These are phyloP conservation scores for Phaseolus lunatus DNA, from an alignment of 306 rosid species.

Conservation along the genomic window DNA sequence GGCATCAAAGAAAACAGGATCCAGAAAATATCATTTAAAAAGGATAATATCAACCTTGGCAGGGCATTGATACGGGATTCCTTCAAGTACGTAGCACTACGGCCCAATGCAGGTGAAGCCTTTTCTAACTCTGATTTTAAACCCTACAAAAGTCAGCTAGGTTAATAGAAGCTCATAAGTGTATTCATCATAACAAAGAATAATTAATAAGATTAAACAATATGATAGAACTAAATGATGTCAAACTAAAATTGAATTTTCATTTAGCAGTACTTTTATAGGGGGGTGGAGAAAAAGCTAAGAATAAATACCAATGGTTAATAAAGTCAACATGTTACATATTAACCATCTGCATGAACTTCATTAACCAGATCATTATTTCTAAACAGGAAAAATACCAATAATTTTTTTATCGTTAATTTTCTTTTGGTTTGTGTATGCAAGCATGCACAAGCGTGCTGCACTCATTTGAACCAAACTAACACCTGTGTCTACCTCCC, in stretches of 20 bases:
- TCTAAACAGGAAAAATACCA: not conserved
- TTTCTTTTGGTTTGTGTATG: no score
- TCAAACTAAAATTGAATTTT: constrained; percentile 14
- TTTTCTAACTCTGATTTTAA: constrained; percentile 96
- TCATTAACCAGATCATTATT: constrained; percentile 2
- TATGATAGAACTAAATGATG: constrained; percentile 29
- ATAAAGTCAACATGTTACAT: constrained; percentile 16
- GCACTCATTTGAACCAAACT: constrained; percentile 18
- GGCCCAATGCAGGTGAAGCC: constrained; percentile 88
- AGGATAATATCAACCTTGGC: constrained; percentile 67
- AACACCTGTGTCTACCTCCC: not conserved
- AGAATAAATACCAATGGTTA: not conserved
- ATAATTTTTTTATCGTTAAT: not conserved
- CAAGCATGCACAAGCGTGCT: no score
- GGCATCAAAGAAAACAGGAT: not conserved
- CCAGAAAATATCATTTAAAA: not conserved
- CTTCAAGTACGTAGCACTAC: constrained; percentile 84
- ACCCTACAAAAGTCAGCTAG: constrained; percentile 63
- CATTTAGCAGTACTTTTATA: not conserved
- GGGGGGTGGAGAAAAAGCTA: not conserved
- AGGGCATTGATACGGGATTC: constrained; percentile 94
- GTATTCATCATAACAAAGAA: constrained; percentile 4
- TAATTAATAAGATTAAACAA: constrained; percentile 13
- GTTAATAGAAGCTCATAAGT: constrained; percentile 31
- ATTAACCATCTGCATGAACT: constrained; percentile 1